Conservation (phyloP, 2,329 filamentous ascomycete species). For the Aspergillus pseudonomiae region DNA sequence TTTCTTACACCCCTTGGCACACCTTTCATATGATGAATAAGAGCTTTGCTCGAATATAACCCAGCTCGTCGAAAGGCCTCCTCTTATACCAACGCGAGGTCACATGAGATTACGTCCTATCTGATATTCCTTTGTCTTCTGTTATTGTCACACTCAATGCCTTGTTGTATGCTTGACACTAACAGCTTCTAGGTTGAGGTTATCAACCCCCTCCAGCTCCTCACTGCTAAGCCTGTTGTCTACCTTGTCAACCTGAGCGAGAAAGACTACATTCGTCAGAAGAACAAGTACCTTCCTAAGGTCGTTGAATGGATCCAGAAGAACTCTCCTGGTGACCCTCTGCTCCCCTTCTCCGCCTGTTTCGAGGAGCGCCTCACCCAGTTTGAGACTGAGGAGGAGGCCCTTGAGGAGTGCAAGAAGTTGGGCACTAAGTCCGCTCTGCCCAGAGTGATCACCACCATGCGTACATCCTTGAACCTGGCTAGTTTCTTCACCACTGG, state of each 20-base stretch:
- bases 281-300: conserved; percentile 98
- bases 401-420: conserved; percentile 83
- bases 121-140: conserved; percentile 58
- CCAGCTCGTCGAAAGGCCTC: conserved; percentile 99
- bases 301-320: conserved; percentile 95
- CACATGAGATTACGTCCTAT: conserved; percentile 81
- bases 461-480: conserved; percentile 89
- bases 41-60: conserved; percentile 87
- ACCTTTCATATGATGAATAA: conserved; percentile 87
- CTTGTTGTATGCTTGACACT: conserved; percentile 19
- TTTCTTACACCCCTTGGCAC: conserved; percentile 20
- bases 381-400: conserved; percentile 76
- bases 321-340: conserved; percentile 81
- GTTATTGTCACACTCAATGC: conserved; percentile 20
- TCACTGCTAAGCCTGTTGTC: conserved; percentile 95
- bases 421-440: conserved; percentile 84
- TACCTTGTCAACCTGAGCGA: conserved; percentile 97
- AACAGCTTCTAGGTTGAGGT: conserved; percentile 74
- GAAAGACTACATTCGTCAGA: conserved; percentile 95
- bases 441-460: conserved; percentile 87
- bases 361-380: conserved; percentile 90
- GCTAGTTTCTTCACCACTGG: conserved; percentile 97
- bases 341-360: conserved; percentile 89
- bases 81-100: conserved; percentile 65
- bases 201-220: conserved; percentile 94